A percentile compares a stretch with the other conserved stretches of the same genome.
Evolutionary conservation across 202 grass and related monocot species (phyloP).

Genomic region (Zizania palustris): DNA sequence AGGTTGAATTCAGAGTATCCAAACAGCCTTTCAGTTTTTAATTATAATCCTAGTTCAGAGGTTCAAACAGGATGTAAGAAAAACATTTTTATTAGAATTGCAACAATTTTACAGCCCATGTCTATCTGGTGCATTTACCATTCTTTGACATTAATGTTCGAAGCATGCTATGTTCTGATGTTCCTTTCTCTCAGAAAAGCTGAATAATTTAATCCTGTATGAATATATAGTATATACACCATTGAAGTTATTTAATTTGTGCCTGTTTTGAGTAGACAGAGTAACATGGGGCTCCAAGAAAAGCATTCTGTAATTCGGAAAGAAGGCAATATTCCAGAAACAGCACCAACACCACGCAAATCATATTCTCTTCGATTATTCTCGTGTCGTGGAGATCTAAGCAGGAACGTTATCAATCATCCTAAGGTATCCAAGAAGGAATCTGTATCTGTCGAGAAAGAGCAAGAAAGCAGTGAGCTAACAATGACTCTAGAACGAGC

Average conservation of each 20-base stretch:
- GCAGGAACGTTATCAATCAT: conserved; percentile 65
- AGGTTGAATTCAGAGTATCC: background rate
- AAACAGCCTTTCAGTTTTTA: background rate
- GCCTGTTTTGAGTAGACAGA: conserved; percentile 98
- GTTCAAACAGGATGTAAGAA: background rate
- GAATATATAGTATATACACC: background rate
- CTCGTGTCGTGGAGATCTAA: conserved; percentile 72
- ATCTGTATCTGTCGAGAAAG: conserved; percentile 46
- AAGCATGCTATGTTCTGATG: conserved; percentile 28
- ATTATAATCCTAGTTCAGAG: background rate
- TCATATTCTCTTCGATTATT: conserved; percentile 80
- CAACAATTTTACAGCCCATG: background rate
- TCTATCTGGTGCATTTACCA: background rate
- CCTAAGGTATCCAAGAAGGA: conserved; percentile 67
- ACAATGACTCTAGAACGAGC: conserved; percentile 72
- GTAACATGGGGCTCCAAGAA: conserved; percentile 72
- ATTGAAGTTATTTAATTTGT: conserved; percentile 58
- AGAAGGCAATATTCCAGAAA: conserved; percentile 45
- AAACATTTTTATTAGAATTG: conserved; percentile 7
- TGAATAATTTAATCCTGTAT: conserved; percentile 12
- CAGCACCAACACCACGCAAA: conserved; percentile 51
- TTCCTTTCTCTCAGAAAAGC: conserved; percentile 12
- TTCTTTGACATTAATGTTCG: background rate
- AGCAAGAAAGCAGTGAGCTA: conserved; percentile 39
- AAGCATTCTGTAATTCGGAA: conserved; percentile 44